phyloP scores from a whole-genome alignment of 164 flowering plant genomes.

The Annona squamosa region DNA sequence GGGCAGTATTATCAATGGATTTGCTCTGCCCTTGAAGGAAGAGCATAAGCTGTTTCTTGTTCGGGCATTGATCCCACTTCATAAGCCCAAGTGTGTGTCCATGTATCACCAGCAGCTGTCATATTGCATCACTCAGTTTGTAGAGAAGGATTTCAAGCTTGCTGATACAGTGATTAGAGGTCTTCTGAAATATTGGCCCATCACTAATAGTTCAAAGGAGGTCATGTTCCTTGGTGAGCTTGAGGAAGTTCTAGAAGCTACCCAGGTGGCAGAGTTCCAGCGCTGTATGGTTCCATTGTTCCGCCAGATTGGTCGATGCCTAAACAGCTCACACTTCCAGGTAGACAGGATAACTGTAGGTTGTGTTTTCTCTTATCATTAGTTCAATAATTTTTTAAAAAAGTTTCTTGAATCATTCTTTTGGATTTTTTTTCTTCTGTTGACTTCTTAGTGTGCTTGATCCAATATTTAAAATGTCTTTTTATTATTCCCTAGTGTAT shows the following conservation, averaged over 20 bases:
- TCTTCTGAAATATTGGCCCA: conserved; percentile 75
- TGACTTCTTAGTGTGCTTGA: neutral
- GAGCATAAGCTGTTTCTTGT: conserved; percentile 79
- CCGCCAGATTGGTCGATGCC: conserved; percentile 62
- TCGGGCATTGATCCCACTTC: conserved; percentile 73
- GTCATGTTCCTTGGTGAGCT: conserved; percentile 79
- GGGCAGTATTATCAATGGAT: conserved; percentile 77
- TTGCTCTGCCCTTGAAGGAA: conserved; percentile 79
- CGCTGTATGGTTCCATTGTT: conserved; percentile 76
- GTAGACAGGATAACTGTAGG: conserved; percentile 18
- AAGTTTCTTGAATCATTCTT: neutral
- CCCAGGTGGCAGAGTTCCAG: conserved; percentile 76
- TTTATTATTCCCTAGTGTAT: too few relatives aligned
- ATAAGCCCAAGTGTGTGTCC: conserved; percentile 69
- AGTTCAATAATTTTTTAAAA: too few relatives aligned
- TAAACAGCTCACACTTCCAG: conserved; percentile 84
- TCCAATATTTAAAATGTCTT: neutral
- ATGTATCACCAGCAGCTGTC: conserved; percentile 81
- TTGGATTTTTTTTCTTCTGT: too few relatives aligned
- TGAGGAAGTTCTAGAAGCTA: conserved; percentile 78
- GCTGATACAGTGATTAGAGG: conserved; percentile 79
- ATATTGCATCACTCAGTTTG: conserved; percentile 74
- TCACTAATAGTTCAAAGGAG: conserved; percentile 77
- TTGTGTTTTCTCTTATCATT: neutral
- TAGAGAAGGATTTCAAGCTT: conserved; percentile 73